phyloP scores from a whole-genome alignment of 108 stramenopile species.

The Mediolabrus comicus region DNA sequence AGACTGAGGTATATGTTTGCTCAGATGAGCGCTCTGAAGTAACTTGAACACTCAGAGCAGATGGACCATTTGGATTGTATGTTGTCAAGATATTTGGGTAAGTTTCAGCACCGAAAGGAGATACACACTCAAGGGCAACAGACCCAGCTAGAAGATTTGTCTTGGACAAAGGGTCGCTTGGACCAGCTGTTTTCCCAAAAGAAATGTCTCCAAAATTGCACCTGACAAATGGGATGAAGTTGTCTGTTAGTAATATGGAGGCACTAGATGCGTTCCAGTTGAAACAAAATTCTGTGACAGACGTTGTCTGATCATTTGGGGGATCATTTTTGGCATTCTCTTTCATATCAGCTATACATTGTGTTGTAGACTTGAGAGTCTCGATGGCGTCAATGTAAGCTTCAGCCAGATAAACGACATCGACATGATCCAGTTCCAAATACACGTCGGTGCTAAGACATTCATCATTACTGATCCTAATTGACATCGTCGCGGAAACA shows the following conservation, averaged over 20 bases:
- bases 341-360: constrained; percentile 1
- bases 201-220: constrained; percentile 4
- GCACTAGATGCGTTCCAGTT: constrained; percentile 19
- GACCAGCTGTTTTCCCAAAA: constrained; percentile 2
- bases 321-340: background rate
- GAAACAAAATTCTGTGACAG: background rate
- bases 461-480: background rate
- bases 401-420: constrained; percentile 21
- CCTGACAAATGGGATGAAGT: constrained; percentile 31
- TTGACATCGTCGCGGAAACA: background rate
- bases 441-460: background rate
- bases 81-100: constrained; percentile 53
- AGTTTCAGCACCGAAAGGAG: constrained; percentile 15
- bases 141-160: constrained; percentile 13
- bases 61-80: constrained; percentile 8
- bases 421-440: background rate
- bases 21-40: constrained; percentile 13
- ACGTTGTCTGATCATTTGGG: background rate
- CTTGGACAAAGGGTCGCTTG: background rate
- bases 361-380: background rate
- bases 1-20: constrained; percentile 26
- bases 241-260: constrained; percentile 21
- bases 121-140: constrained; percentile 25
- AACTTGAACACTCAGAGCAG: constrained; percentile 21
- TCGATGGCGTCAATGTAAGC: constrained; percentile 11